Base-by-base conservation (phyloP, 768 basidiomycete genomes). In the Amanita fuliginea region DNA sequence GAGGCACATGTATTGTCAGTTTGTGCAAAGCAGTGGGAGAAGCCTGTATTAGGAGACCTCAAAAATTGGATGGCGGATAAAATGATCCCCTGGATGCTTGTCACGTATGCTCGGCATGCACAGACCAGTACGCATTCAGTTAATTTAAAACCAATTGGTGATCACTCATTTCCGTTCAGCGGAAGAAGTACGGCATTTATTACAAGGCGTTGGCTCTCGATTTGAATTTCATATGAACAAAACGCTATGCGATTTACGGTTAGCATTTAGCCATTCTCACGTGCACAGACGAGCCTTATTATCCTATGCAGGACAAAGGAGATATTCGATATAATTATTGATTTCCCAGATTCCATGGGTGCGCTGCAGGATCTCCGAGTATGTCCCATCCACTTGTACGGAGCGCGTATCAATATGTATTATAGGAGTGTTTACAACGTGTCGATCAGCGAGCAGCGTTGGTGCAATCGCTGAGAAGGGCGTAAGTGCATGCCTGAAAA, bases 141-240 rank as follows among this genome's bases (percentile, higher is more conserved):
- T 51, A 34, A 39, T 53, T 28, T 28, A 8, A n/a, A 33, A 21
- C 34, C 28, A 46, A 40, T n/a, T 26, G 13, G 28, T 28, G 28
- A 43, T 49, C 26, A 18, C 56, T 49, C 47, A 19, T 8, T 1
- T 51, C 21, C 46, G n/a, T 41, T 42, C 55, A 89, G 78, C 78
- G 54, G 78, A 86, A 51, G 81, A 92, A 63, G 78, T 85, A 28
- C 70, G 81, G 58, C 62, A 72, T 32, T 74, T 86, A 80, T 66
- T 95, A 45, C 77, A 81, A 57, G 83, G 83, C 2, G 80, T 90
- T 11, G 83, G 86, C 19, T 80, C 84, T 1, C 71, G 88, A 39
- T 87, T 97, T 59, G 94, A 97, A 56, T 94, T 91, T 56, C 88
- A 95, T 55, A 80, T 97, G 58, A 87, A 90, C 64, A 94, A 93